Evolutionary conservation across 2,329 filamentous ascomycete genomes (phyloP), one percentile per base, ranked within the genome.

Genomic region (Fusarium sp.): DNA sequence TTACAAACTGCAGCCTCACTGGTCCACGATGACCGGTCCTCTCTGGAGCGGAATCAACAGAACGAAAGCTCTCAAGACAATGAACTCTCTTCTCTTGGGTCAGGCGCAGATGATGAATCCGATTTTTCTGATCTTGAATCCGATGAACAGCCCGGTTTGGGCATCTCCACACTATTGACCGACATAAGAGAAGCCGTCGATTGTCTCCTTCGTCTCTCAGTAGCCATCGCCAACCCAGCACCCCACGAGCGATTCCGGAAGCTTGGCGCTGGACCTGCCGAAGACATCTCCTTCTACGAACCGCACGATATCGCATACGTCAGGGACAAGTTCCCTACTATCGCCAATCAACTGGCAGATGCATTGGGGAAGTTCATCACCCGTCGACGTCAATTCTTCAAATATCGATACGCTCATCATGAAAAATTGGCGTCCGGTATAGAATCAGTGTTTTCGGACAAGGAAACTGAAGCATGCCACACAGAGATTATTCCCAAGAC

Each of bases 141-240:
- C 4, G n/a, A 39, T 4, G 9, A 7, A 4, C 2, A 3, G 1
- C 8, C 7, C 6, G 1, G 19, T 2, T 7, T 3, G 4, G 6
- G 5, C 1, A 1, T 55, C 23, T 3, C 75, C 69, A 63, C 41
- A 1, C 65, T 75, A 2, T 14, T 43, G 1, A 44, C 60, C 1
- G 73, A 75, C 18, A 43, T 78, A 2, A 16, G n/a, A 0, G 76
- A 79, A 2, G 67, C 73, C 0, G 72, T 80, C 4, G 73, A 75
- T 21, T 76, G 76, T 25, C 73, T 83, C 3, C 71, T 79, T 8
- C 70, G 80, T 4, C 71, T 82, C 1, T 79, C 79, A 4, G 74
- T 80, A n/a, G 65, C 79, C 0, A 81, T 82, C 7, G 75, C 75
- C 1, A 77, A 78, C 7, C 80, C 80, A 18, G 75, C 79, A 3